These are phyloP conservation scores for Fusarium anthophilum DNA, from an alignment of 2,329 filamentous ascomycete species.

Conservation along the genomic window DNA sequence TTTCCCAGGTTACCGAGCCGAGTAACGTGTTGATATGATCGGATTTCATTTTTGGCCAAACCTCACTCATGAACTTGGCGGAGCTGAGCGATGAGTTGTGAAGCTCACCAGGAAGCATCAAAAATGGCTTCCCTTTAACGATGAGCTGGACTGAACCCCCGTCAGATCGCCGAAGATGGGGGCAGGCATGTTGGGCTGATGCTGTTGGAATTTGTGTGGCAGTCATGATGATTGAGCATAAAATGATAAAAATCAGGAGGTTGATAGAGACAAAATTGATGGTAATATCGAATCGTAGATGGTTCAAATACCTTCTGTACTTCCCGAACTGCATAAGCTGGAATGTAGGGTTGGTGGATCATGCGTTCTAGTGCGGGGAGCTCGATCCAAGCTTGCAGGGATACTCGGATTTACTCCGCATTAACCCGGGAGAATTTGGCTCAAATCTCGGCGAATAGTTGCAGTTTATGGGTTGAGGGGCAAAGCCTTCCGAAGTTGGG, in stretches of 20 bases:
- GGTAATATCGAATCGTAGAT: neutral
- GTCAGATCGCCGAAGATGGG: conserved; percentile 33
- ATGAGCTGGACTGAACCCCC: conserved; percentile 48
- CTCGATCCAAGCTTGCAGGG: neutral
- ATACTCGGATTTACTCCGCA: conserved; percentile 30
- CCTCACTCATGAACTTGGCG: conserved; percentile 46
- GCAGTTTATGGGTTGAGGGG: neutral
- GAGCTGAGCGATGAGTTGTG: conserved; percentile 51
- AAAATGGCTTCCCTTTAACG: conserved; percentile 50
- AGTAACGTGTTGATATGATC: conserved; percentile 50
- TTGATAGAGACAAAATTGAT: neutral
- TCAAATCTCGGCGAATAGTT: neutral
- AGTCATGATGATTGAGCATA: conserved; percentile 9
- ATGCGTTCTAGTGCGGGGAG: neutral
- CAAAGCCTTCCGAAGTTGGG: no score
- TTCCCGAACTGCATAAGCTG: neutral
- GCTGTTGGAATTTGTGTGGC: neutral
- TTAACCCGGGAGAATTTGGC: neutral
- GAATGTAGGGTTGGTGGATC: neutral
- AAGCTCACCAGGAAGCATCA: conserved; percentile 49
- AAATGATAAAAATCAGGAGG: neutral
- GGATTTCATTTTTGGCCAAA: conserved; percentile 46
- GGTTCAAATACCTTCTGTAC: conserved; percentile 19
- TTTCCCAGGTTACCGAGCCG: conserved; percentile 50
- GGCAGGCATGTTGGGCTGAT: neutral